phyloP scores from a whole-genome alignment of 768 basidiomycete genomes.

The Boletus reticuloceps region DNA sequence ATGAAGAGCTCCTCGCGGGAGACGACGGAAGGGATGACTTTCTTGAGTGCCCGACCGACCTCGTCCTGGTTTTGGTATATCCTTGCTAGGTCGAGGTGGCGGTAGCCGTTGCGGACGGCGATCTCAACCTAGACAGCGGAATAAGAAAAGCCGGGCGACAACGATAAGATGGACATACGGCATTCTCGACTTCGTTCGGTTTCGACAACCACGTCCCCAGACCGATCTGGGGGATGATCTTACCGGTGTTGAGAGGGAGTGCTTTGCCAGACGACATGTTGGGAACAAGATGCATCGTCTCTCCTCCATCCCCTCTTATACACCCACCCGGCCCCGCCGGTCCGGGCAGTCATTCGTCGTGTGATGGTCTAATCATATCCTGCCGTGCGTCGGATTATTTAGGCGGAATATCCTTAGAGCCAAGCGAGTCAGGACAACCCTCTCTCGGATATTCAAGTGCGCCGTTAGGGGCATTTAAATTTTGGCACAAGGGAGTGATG shows the following conservation, averaged over 20 bases:
- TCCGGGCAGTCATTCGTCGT: too few relatives aligned
- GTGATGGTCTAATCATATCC: too few relatives aligned
- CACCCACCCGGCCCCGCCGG: too few relatives aligned
- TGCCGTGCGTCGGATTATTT: too few relatives aligned
- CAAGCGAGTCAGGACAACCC: too few relatives aligned
- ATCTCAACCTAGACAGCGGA: slow-evolving; percentile 56
- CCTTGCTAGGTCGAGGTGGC: slow-evolving; percentile 83
- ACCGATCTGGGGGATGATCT: slow-evolving; percentile 70
- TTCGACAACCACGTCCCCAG: slow-evolving; percentile 81
- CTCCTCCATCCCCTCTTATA: not conserved
- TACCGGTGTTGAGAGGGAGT: slow-evolving; percentile 45
- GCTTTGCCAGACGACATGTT: slow-evolving; percentile 42
- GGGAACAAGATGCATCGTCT: not conserved
- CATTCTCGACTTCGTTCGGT: slow-evolving; percentile 71
- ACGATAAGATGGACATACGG: slow-evolving; percentile 41
- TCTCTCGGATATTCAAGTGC: too few relatives aligned
- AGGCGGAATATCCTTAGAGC: too few relatives aligned
- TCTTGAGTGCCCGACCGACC: slow-evolving; percentile 71
- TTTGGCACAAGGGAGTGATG: too few relatives aligned
- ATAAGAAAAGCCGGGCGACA: slow-evolving; percentile 1
- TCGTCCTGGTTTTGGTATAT: slow-evolving; percentile 80
- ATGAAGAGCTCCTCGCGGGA: slow-evolving; percentile 80
- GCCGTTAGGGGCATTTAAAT: too few relatives aligned
- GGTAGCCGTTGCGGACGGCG: slow-evolving; percentile 73
- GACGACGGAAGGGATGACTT: slow-evolving; percentile 74